phyloP scores from a whole-genome alignment of 2,329 filamentous ascomycete genomes.

The Periconia sp. region DNA sequence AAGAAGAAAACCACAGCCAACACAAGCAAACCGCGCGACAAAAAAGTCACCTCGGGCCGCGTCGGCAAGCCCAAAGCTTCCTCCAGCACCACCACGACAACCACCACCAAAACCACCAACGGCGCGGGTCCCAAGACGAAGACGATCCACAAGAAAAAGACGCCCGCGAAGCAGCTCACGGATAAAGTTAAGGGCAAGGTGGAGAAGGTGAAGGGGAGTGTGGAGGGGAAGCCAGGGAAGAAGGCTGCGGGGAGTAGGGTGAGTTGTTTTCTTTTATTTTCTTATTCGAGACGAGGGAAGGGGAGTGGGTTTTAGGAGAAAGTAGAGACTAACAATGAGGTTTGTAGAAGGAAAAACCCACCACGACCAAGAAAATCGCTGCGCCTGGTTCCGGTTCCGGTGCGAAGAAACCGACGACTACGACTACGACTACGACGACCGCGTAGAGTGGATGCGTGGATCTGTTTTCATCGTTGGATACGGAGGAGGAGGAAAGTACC shows the following conservation, averaged over 20 bases:
- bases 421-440: no score
- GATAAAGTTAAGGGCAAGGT: slow-evolving; percentile 27
- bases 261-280: not conserved
- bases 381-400: no score
- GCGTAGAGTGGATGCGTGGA: no score
- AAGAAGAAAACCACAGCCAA: slow-evolving; percentile 43
- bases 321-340: no score
- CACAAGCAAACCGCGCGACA: slow-evolving; percentile 37
- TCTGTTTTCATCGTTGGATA: no score
- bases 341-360: slow-evolving; percentile 14
- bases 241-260: slow-evolving; percentile 17
- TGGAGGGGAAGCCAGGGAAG: slow-evolving; percentile 29
- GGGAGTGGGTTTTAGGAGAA: no score
- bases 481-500: no score
- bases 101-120: slow-evolving; percentile 2
- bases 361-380: slow-evolving; percentile 18
- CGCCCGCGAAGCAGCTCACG: slow-evolving; percentile 28
- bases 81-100: slow-evolving; percentile 6
- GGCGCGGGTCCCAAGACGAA: slow-evolving; percentile 17
- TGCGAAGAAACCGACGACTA: slow-evolving; percentile 11
- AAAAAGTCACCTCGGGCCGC: slow-evolving; percentile 38
- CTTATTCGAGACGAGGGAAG: not conserved
- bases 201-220: slow-evolving; percentile 25
- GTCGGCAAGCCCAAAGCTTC: slow-evolving; percentile 26
- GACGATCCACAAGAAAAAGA: slow-evolving; percentile 26